Base-by-base conservation (phyloP, 2,329 filamentous ascomycete species). In the Colletotrichum salicis region DNA sequence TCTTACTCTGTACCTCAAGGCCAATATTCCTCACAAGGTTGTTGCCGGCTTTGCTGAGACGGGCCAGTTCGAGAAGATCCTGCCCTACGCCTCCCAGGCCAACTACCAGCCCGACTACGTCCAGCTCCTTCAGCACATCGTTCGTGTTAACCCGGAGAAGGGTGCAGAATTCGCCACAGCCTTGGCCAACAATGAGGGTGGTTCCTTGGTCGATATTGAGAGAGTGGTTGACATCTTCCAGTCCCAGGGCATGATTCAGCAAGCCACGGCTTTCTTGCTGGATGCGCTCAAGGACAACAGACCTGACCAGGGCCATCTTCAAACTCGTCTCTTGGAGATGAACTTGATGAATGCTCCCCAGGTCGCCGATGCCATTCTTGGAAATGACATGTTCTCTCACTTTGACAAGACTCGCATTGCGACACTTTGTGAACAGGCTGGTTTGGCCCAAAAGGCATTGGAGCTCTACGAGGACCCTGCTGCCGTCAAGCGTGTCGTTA, bases 141-240 rank as follows among this genome's bases (percentile, higher is more conserved):
- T 97, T 58, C 92, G 95, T 10, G 90, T 94, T 74, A 97, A 96
- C 82, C 93, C 95, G 0, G 96, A 98, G 80, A 97, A 97, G 86
- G 96, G 94, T 74, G 91, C 94, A 0, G 96, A 99, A 79, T 98
- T 99, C 78, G 97, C 96, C 27, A 93, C 93, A n/a, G 90, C 94
- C 74, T 89, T 99, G 73, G 96, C 94, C 55, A 97, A 96, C 81
- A 92, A 96, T 77, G 94, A 97, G 79, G 91, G 92, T 72, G 95
- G 94, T 31, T 92, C 95, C 29, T 86, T 98, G 71, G 92, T 99
- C 75, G 96, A 98, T 77, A 90, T 98, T 69, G 94, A 97, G 80
- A 94, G 96, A 58, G 95, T 98, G 29, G 94, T 98, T 60, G 96
- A 99, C 81, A 95, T 99, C 71, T 99, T 99, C 91, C 93, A 98